Conservation (phyloP, 495 filamentous ascomycete species). For the Penicillium crystallinum region DNA sequence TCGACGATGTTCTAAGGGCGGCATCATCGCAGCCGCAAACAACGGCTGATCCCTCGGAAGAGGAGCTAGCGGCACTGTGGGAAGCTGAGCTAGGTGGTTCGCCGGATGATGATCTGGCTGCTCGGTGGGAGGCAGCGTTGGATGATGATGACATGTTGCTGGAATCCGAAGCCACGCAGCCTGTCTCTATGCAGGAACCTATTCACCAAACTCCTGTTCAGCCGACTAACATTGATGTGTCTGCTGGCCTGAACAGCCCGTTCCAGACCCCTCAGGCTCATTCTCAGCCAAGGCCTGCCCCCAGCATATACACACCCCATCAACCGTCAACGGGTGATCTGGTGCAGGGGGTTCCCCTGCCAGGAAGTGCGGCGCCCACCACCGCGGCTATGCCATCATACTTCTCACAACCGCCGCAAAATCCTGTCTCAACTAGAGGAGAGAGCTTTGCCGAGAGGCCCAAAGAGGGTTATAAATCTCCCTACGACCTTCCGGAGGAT, state of each 20-base stretch:
- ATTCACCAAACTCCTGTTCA: conserved; percentile 13
- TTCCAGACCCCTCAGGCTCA: conserved; percentile 29
- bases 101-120: conserved; percentile 60
- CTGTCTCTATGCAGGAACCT: conserved; percentile 18
- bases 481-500: conserved; percentile 92
- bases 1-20: conserved; percentile 28
- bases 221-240: not conserved
- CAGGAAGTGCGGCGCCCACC: conserved; percentile 22
- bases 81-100: conserved; percentile 65
- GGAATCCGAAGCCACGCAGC: conserved; percentile 50
- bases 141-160: conserved; percentile 77
- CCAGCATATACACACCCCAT: conserved; percentile 36
- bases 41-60: conserved; percentile 32
- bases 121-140: conserved; percentile 79
- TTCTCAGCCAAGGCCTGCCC: conserved; percentile 14
- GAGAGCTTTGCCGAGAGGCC: conserved; percentile 83
- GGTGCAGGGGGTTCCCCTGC: conserved; percentile 26
- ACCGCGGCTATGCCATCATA: conserved; percentile 36
- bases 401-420: conserved; percentile 32
- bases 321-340: conserved; percentile 42
- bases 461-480: conserved; percentile 87
- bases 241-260: conserved; percentile 24
- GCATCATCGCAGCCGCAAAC: conserved; percentile 15
- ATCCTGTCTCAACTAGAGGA: conserved; percentile 37
- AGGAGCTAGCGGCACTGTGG: conserved; percentile 77